Conservation (phyloP, 176 grass and related monocot genomes). For the Aegilops tauschii region DNA sequence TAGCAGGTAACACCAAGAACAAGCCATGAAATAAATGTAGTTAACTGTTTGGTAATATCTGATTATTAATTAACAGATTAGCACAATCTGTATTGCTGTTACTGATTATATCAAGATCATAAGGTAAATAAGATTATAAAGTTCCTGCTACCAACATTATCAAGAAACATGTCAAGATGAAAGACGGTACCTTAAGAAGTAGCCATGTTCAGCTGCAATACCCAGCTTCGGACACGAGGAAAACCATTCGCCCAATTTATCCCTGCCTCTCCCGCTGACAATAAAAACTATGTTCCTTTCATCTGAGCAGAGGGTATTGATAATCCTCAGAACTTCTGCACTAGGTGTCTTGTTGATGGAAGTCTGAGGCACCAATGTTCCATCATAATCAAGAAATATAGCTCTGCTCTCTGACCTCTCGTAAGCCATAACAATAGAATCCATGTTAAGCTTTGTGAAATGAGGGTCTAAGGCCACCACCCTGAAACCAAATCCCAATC, state of each 20-base stretch:
- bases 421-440: slow-evolving; percentile 70
- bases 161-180: not conserved
- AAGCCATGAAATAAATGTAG: slow-evolving; percentile 5
- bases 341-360: slow-evolving; percentile 69
- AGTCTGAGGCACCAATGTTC: slow-evolving; percentile 74
- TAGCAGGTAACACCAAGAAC: not conserved
- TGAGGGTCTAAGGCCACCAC: slow-evolving; percentile 88
- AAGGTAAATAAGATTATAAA: not conserved
- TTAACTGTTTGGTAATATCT: slow-evolving; percentile 10
- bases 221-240: slow-evolving; percentile 65
- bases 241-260: slow-evolving; percentile 69
- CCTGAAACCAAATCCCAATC: slow-evolving; percentile 92
- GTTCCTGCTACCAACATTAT: not conserved
- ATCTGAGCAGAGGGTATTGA: slow-evolving; percentile 80
- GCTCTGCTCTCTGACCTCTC: slow-evolving; percentile 61
- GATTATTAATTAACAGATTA: not conserved
- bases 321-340: slow-evolving; percentile 54
- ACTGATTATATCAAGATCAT: slow-evolving; percentile 10
- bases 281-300: slow-evolving; percentile 67
- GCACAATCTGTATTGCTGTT: not conserved
- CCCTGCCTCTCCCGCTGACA: slow-evolving; percentile 73
- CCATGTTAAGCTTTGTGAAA: slow-evolving; percentile 90
- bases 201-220: slow-evolving; percentile 87
- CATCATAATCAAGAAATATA: slow-evolving; percentile 95
- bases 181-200: slow-evolving; percentile 68